Evolutionary conservation across 495 filamentous ascomycete genomes (phyloP).

Genomic region (Stereocaulon alpinum): DNA sequence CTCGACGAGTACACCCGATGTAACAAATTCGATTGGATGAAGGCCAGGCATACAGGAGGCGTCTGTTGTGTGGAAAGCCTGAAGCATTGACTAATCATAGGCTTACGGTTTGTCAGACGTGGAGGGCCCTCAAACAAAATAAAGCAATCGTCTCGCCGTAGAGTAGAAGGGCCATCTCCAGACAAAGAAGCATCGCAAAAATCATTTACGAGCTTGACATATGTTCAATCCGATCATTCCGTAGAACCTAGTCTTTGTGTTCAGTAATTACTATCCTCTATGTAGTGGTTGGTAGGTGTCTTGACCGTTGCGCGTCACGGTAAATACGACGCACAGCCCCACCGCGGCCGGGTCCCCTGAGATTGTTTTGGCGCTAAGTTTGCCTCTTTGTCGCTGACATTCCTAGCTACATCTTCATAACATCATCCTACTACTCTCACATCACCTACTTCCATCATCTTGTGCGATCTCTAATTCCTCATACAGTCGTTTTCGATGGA

Average conservation of each 20-base stretch:
- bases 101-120: not conserved
- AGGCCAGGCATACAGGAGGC: not conserved
- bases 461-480: not conserved
- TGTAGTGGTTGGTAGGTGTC: not conserved
- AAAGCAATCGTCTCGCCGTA: not conserved
- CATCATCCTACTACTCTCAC: too few relatives aligned
- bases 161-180: not conserved
- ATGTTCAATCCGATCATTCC: not conserved
- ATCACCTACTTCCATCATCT: not conserved
- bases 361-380: conserved; percentile 3
- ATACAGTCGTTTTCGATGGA: conserved; percentile 3
- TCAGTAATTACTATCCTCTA: not conserved
- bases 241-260: conserved; percentile 4
- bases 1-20: not conserved
- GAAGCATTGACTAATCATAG: not conserved
- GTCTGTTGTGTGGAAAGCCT: too few relatives aligned
- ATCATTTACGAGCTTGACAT: not conserved
- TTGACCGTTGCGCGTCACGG: conserved; percentile 1
- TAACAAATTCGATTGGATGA: not conserved
- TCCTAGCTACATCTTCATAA: not conserved
- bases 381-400: not conserved
- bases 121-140: not conserved
- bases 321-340: not conserved
- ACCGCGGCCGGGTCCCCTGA: not conserved
- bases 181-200: not conserved